Conservation (phyloP, 2,329 filamentous ascomycete genomes). For the Zymoseptoria passerinii region DNA sequence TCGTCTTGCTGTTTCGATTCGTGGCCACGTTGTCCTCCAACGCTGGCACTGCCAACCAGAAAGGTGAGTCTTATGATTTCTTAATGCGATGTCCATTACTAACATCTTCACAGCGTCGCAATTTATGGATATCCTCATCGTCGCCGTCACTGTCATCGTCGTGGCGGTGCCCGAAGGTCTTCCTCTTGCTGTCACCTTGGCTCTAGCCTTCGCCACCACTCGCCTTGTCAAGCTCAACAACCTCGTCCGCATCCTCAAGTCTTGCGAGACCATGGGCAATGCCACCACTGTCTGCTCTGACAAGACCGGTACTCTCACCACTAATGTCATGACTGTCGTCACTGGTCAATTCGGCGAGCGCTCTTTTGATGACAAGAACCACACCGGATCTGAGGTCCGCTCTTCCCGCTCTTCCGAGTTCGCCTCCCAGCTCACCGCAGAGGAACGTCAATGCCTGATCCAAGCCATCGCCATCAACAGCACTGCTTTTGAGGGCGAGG, state of each 20-base stretch:
- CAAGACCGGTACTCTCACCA: slow-evolving; percentile 67
- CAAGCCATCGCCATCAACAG: slow-evolving; percentile 61
- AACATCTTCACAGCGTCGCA: slow-evolving; percentile 48
- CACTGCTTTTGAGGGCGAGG: slow-evolving; percentile 59
- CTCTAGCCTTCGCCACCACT: slow-evolving; percentile 59
- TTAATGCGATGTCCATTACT: background rate
- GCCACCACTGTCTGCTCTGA: slow-evolving; percentile 71
- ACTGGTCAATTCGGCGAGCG: slow-evolving; percentile 57
- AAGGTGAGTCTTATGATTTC: slow-evolving; percentile 33
- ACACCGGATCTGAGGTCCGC: slow-evolving; percentile 41
- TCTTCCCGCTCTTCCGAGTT: slow-evolving; percentile 46
- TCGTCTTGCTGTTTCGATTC: slow-evolving; percentile 80
- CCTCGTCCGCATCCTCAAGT: slow-evolving; percentile 56
- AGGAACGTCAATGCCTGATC: slow-evolving; percentile 48
- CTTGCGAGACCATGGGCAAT: slow-evolving; percentile 65
- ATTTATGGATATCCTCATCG: slow-evolving; percentile 55
- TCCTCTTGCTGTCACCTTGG: slow-evolving; percentile 59
- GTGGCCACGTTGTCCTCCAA: slow-evolving; percentile 56
- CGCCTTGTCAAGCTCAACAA: slow-evolving; percentile 63
- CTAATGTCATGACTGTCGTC: slow-evolving; percentile 69
- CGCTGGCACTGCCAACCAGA: slow-evolving; percentile 52
- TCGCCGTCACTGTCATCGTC: slow-evolving; percentile 58
- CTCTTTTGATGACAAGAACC: slow-evolving; percentile 27
- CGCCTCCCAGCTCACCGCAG: slow-evolving; percentile 42
- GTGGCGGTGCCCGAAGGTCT: slow-evolving; percentile 60